Evolutionary conservation across 1,284 basidiomycete species (phyloP), one percentile per base, ranked within the genome.

Genomic region (Entoloma clypeatum): DNA sequence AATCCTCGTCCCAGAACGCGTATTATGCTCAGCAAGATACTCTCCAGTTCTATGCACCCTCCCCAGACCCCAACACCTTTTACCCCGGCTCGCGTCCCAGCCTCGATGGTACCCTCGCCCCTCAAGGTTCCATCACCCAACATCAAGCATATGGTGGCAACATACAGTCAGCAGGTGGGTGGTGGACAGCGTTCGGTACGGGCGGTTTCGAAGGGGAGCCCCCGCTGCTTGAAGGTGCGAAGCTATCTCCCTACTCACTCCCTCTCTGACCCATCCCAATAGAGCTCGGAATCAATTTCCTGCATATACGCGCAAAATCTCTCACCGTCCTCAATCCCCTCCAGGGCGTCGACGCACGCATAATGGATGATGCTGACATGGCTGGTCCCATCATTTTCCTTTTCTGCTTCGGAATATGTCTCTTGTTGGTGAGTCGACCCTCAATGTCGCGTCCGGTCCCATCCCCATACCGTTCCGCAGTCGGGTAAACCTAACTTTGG

Each of bases 341-440:
- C 19, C 79, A 81, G 49, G 74, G 74, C 45, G 83, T 97, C 44
- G 90, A 99, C 54, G 88, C 90, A 48, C 87, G 82, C 55, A 97
- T 99, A 55, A 99, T 99, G 96, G 96, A 99, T 65, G 96, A 99
- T 59, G 93, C 95, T 28, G 96, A 99, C 66, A 75, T 99, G 19
- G 94, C 95, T 7, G 96, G 96, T 0, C 96, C 96, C 5, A 77
- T 99, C 31, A 79, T 98, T 9, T 98, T 98, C 68, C 86, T 86
- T 59, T 90, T 92, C 59, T 91, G 91, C 57, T 98, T 99, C 63
- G 95, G 86, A 10, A 86, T 86, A 36, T 92, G 89, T 58, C 75
- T 97, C 4, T 76, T 97, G 34, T 79, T 97, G 49, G 93, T 95
- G 51, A 58, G 91, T 81, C 9, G 3, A 1, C 5, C n/a, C 11